These are phyloP conservation scores for Monosporascus sp. DNA, from an alignment of 2,329 filamentous ascomycete genomes.

Conservation along the genomic window DNA sequence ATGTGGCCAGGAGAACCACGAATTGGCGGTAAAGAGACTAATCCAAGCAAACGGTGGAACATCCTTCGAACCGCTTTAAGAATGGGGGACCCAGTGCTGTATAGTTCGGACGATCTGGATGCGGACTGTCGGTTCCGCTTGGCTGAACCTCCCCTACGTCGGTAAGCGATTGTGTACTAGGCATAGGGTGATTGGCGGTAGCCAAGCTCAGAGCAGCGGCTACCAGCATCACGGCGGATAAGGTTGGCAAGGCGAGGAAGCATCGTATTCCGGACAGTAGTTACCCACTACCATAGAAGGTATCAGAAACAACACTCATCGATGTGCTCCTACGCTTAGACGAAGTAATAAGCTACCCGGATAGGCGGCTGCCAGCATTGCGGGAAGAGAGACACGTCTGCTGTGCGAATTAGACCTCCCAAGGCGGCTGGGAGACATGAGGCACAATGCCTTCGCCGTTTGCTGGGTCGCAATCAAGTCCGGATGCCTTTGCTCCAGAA, in stretches of 20 bases:
- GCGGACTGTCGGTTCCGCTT: background rate
- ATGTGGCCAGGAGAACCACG: too few relatives aligned
- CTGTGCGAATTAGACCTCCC: background rate
- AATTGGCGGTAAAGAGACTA: too few relatives aligned
- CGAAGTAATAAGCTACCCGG: background rate
- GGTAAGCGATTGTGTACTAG: background rate
- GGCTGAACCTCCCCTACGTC: background rate
- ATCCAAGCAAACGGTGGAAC: too few relatives aligned
- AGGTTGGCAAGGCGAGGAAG: background rate
- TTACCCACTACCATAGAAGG: background rate
- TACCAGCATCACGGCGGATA: background rate
- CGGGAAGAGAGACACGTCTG: background rate
- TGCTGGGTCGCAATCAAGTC: background rate
- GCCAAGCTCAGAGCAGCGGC: background rate
- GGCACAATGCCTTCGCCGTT: background rate
- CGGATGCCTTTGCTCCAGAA: too few relatives aligned
- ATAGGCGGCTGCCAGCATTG: background rate
- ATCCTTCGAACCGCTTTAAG: background rate
- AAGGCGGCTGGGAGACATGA: background rate
- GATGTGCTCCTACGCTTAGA: background rate
- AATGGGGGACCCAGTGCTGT: background rate
- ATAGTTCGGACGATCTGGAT: background rate
- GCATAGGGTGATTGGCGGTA: background rate
- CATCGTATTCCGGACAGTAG: background rate
- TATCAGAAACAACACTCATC: background rate